A percentile compares a stretch with the other conserved stretches of the same genome.
Conservation (phyloP, 768 basidiomycete species). For the Holtermannia corniformis region DNA sequence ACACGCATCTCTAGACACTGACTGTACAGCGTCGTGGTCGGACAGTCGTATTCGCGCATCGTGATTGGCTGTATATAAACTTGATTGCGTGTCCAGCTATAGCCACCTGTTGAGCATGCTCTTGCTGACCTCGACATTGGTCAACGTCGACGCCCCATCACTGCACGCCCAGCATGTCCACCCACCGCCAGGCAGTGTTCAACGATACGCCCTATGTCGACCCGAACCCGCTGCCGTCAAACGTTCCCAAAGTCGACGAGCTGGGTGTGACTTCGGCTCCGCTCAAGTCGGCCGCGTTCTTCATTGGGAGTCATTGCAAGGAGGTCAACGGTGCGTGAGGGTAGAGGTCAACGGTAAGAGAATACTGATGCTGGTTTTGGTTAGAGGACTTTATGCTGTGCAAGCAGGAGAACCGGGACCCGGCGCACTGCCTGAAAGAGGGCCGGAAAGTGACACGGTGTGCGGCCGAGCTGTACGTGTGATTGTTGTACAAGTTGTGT, state of each 20-base stretch:
- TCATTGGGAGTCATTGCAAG: constrained; percentile 90
- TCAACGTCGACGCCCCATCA: neutral
- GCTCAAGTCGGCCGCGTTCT: constrained; percentile 92
- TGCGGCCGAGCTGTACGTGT: constrained; percentile 81
- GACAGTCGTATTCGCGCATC: too few species aligned
- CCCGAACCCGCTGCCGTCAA: constrained; percentile 42
- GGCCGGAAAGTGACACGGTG: constrained; percentile 92
- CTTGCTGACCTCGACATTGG: too few species aligned
- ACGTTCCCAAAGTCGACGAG: constrained; percentile 70
- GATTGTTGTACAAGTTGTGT: neutral
- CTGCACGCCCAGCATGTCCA: constrained; percentile 5
- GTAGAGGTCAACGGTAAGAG: constrained; percentile 5
- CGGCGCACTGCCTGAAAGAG: constrained; percentile 88
- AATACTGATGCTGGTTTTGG: neutral
- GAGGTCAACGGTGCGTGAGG: constrained; percentile 75
- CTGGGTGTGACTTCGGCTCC: constrained; percentile 84
- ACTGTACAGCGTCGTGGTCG: too few species aligned
- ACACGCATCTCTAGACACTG: too few species aligned
- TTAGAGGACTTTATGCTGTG: constrained; percentile 95
- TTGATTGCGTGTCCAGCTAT: neutral
- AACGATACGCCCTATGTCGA: constrained; percentile 37
- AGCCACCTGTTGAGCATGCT: neutral
- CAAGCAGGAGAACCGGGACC: constrained; percentile 82
- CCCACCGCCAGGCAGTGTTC: constrained; percentile 21
- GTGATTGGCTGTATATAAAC: too few species aligned